Evolutionary conservation across 2,329 filamentous ascomycete genomes (phyloP).

Genomic region (Arthroderma sp.): DNA sequence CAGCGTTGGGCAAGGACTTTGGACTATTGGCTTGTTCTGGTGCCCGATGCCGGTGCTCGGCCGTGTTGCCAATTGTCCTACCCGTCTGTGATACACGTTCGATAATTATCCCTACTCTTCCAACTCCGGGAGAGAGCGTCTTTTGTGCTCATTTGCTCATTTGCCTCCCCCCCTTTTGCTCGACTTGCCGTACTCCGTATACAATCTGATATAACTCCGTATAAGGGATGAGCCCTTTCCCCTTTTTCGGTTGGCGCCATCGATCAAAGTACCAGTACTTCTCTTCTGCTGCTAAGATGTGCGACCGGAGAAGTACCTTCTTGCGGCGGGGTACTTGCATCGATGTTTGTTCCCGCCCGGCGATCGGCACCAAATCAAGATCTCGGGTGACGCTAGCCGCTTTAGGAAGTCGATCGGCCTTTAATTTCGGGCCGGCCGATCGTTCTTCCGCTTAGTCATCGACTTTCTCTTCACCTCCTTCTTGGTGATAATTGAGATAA

Average conservation of each 20-base stretch:
- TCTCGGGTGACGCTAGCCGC: conserved; percentile 1
- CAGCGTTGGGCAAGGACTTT: no score
- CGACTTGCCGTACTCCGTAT: no score
- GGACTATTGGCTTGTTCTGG: no score
- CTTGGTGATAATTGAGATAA: background rate
- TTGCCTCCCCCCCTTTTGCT: no score
- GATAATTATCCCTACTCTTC: no score
- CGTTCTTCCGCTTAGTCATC: background rate
- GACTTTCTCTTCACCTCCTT: no score
- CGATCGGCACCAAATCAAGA: background rate
- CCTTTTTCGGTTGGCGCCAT: no score
- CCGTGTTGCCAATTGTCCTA: background rate
- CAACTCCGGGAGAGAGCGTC: no score
- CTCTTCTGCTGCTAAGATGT: background rate
- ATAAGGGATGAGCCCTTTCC: no score
- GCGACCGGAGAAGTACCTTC: background rate
- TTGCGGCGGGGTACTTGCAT: background rate
- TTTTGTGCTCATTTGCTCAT: no score
- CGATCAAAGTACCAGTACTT: background rate
- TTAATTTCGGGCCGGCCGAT: no score
- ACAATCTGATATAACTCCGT: no score
- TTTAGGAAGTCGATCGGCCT: background rate
- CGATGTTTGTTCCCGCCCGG: background rate
- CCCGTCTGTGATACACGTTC: background rate
- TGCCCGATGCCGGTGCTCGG: background rate